These are phyloP conservation scores for Paspalum notatum DNA, from an alignment of 176 grass and related monocot species.

Conservation along the genomic window DNA sequence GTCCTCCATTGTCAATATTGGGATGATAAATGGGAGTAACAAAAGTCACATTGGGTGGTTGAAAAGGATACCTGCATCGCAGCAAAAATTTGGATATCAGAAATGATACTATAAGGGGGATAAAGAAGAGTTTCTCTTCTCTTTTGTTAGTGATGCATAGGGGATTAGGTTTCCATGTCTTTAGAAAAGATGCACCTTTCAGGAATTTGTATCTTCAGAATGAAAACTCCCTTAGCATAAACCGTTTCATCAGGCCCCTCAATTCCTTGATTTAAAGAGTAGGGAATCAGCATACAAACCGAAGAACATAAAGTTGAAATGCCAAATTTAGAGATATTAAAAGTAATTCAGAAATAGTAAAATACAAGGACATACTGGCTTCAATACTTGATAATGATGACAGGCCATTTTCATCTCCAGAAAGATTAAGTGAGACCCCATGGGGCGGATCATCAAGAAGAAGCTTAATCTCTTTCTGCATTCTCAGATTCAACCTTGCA, in stretches of 20 bases:
- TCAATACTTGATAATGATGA: constrained; percentile 63
- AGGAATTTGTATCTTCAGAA: constrained; percentile 88
- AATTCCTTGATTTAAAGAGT: constrained; percentile 52
- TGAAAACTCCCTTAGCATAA: constrained; percentile 79
- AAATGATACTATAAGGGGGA: constrained; percentile 15
- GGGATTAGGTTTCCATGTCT: background rate
- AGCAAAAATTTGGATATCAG: constrained; percentile 28
- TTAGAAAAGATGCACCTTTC: constrained; percentile 57
- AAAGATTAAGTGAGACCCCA: constrained; percentile 77
- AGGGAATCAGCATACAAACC: constrained; percentile 22
- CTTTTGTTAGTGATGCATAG: background rate
- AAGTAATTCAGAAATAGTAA: background rate
- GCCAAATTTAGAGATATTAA: background rate
- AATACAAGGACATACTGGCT: constrained; percentile 57
- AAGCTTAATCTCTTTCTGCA: constrained; percentile 94
- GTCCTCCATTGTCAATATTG: constrained; percentile 93
- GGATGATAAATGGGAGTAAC: constrained; percentile 93
- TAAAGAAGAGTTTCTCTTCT: background rate
- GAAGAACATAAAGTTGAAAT: background rate
- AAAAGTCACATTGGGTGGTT: constrained; percentile 88
- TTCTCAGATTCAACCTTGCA: constrained; percentile 68
- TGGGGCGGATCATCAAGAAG: constrained; percentile 73
- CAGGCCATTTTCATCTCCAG: constrained; percentile 48
- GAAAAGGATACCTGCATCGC: constrained; percentile 86
- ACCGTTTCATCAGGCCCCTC: constrained; percentile 73